phyloP scores from a whole-genome alignment of 352 stramenopile genomes.

The Phytophthora pini region DNA sequence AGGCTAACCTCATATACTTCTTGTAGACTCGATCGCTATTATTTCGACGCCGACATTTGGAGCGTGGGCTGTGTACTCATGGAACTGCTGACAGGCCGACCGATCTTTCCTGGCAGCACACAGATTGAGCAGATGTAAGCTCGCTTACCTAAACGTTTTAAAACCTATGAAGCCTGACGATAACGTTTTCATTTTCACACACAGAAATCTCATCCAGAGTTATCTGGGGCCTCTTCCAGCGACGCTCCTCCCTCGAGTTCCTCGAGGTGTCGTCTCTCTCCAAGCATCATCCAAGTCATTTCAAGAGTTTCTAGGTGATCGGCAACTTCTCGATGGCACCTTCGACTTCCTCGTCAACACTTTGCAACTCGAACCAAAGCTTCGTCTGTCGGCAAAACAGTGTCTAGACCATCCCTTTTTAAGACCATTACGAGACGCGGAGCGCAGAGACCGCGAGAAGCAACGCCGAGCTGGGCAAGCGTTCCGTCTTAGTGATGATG shows the following conservation, averaged over 20 bases:
- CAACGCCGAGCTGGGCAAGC: conserved; percentile 10
- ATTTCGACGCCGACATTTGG: conserved; percentile 86
- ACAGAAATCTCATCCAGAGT: conserved; percentile 79
- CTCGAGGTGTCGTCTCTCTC: conserved; percentile 50
- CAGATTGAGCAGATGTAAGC: conserved; percentile 83
- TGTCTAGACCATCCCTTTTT: conserved; percentile 73
- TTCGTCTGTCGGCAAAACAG: conserved; percentile 54
- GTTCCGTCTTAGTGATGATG: conserved; percentile 40
- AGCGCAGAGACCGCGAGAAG: conserved; percentile 60
- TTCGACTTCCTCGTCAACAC: conserved; percentile 75
- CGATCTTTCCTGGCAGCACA: conserved; percentile 77
- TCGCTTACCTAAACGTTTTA: background rate
- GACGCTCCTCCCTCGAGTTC: conserved; percentile 48
- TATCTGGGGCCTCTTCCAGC: conserved; percentile 64
- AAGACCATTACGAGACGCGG: conserved; percentile 52
- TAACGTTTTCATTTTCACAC: background rate
- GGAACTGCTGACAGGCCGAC: conserved; percentile 77
- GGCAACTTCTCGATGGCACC: conserved; percentile 55
- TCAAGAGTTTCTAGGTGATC: conserved; percentile 45
- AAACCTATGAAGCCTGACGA: background rate
- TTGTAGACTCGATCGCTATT: conserved; percentile 75
- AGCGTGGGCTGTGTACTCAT: conserved; percentile 80
- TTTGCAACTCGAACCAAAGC: conserved; percentile 67
- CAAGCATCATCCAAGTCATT: conserved; percentile 58
- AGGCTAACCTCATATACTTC: background rate